Conservation (phyloP, 148 eudicot species). For the Diospyros kaki region DNA sequence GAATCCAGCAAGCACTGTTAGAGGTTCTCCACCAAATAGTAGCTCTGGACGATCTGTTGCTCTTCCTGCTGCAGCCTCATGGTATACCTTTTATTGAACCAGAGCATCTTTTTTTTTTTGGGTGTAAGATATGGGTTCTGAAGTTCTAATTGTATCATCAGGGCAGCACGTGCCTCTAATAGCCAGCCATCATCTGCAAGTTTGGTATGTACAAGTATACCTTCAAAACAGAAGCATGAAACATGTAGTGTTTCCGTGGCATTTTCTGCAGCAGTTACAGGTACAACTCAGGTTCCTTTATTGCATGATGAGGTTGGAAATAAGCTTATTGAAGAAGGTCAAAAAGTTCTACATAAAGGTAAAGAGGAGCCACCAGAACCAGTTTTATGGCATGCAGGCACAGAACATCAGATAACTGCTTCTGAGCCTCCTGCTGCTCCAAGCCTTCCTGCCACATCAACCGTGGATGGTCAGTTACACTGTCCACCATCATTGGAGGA, state of each 20-base stretch:
- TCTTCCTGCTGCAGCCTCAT: constrained; percentile 78
- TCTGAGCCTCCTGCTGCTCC: constrained; percentile 26
- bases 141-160: constrained; percentile 5
- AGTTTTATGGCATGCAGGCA: constrained; percentile 21
- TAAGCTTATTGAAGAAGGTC: constrained; percentile 38
- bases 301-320: constrained; percentile 33
- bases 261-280: constrained; percentile 36
- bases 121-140: neutral
- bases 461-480: constrained; percentile 24
- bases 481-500: constrained; percentile 20
- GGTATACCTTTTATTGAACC: constrained; percentile 34
- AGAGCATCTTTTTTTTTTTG: neutral
- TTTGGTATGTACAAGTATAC: constrained; percentile 42
- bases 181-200: constrained; percentile 37
- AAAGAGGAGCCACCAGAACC: constrained; percentile 32
- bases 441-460: constrained; percentile 21
- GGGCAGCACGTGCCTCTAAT: constrained; percentile 70
- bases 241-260: constrained; percentile 25
- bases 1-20: constrained; percentile 38
- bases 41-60: constrained; percentile 70
- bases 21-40: constrained; percentile 62
- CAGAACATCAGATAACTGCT: constrained; percentile 19
- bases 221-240: constrained; percentile 51
- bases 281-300: constrained; percentile 23
- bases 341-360: constrained; percentile 23